Evolutionary conservation across 2,329 filamentous ascomycete genomes (phyloP), one percentile per base, ranked within the genome.

Genomic region (Arachnomyces sp.): DNA sequence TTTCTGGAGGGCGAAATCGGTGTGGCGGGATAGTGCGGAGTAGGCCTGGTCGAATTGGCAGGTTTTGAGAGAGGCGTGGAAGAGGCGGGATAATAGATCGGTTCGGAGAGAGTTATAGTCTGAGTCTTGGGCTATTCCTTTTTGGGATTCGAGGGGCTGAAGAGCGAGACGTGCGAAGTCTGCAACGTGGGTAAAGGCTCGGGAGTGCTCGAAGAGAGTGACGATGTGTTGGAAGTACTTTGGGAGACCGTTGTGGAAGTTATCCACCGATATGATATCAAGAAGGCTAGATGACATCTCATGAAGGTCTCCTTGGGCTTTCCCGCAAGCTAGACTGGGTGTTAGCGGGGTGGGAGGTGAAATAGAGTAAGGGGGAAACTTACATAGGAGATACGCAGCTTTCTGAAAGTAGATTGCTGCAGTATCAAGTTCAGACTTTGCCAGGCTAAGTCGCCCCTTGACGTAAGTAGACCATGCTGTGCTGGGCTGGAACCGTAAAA

Each of bases 211-310:
- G 55, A 84, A 96, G 1, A 98, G 72, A 14, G 78, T 73, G 9
- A 89, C 76, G 37, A 96, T 76, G 59, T 98, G 92, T 31, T 82
- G 79, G 60, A 93, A 93, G 64, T 95, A 98, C 47, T 77, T 80
- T 4, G 86, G 76, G 31, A 89, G 72, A 2, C 90, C 92, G 41
- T 77, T 77, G 55, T 88, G 73, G 55, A 82, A 80, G 38, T 59
- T 68, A 39, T 71, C 68, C 9, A 81, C 82, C 49, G 94, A 86
- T 2, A 81, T 78, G 16, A 86, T 78, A 39, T 84, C 80, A 15
- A 96, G 72, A 11, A 94, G 74, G 7, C 79, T 77, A 32, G 69
- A 66, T 6, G 68, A 72, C 58, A 69, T 60, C 43, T 64, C 59
- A 34, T 65, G 60, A 25, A 70, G 53, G 43, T 67, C 64, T 28